Conservation (phyloP, 805 yeast species). For the Wickerhamiella galacta region DNA sequence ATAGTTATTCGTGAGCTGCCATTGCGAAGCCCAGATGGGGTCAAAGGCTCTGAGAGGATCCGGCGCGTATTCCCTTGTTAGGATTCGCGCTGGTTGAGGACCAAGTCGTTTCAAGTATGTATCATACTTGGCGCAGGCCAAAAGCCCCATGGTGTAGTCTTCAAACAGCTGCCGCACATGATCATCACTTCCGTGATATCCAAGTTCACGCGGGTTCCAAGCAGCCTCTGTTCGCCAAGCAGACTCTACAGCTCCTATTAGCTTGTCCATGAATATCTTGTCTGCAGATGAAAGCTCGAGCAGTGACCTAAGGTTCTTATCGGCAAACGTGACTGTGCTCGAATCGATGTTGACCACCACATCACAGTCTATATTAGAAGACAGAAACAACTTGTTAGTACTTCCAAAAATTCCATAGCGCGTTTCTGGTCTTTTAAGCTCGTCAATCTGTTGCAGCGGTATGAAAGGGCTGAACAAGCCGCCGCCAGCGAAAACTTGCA, state of each 20-base stretch:
- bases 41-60: constrained; percentile 30
- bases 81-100: constrained; percentile 23
- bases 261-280: constrained; percentile 51
- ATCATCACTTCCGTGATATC: constrained; percentile 67
- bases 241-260: constrained; percentile 28
- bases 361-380: constrained; percentile 51
- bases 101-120: constrained; percentile 31
- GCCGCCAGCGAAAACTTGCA: constrained; percentile 70
- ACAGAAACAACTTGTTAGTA: constrained; percentile 65
- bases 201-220: constrained; percentile 28
- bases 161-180: constrained; percentile 77
- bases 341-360: constrained; percentile 53
- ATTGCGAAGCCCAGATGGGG: constrained; percentile 30
- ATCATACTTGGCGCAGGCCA: constrained; percentile 55
- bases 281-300: constrained; percentile 43
- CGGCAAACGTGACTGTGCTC: constrained; percentile 24
- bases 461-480: constrained; percentile 85
- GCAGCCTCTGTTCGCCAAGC: constrained; percentile 28
- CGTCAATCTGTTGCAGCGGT: constrained; percentile 83
- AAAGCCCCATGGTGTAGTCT: constrained; percentile 65
- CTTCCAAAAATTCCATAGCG: constrained; percentile 66
- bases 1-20: constrained; percentile 42
- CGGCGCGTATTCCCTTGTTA: constrained; percentile 17
- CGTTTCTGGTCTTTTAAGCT: constrained; percentile 39
- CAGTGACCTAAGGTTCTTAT: constrained; percentile 26